Evolutionary conservation across 495 filamentous ascomycete species (phyloP).

Genomic region (Penicillium fimorum): DNA sequence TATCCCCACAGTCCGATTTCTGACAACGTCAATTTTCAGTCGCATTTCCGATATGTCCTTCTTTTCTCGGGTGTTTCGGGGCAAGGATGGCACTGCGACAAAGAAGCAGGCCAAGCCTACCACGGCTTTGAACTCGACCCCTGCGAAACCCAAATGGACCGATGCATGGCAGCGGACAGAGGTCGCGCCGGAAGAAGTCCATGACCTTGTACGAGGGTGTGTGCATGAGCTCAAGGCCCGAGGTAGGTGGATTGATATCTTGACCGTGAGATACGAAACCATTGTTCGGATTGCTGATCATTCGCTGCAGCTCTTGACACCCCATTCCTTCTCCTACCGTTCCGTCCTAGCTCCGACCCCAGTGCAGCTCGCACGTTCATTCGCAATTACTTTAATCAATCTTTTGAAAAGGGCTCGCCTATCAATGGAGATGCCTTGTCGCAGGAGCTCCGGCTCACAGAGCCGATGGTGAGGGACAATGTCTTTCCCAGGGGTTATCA

Average conservation of each 20-base stretch:
- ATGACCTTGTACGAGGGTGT: constrained; percentile 79
- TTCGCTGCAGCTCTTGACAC: constrained; percentile 69
- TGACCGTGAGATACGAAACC: constrained; percentile 24
- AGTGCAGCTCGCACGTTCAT: constrained; percentile 89
- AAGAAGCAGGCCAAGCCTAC: constrained; percentile 59
- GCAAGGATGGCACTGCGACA: constrained; percentile 60
- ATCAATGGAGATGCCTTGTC: constrained; percentile 66
- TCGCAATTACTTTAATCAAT: constrained; percentile 81
- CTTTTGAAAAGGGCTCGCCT: constrained; percentile 42
- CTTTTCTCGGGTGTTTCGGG: constrained; percentile 71
- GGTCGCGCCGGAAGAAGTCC: constrained; percentile 86
- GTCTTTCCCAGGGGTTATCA: background rate
- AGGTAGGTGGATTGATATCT: constrained; percentile 60
- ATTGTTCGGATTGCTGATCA: constrained; percentile 40
- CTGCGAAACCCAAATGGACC: constrained; percentile 75
- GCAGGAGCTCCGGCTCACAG: constrained; percentile 88
- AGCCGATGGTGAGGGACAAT: constrained; percentile 72
- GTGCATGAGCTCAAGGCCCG: constrained; percentile 89
- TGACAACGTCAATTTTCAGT: constrained; percentile 17
- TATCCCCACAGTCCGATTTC: constrained; percentile 14
- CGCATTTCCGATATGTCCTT: constrained; percentile 48
- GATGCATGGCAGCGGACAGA: constrained; percentile 87
- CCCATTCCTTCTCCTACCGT: constrained; percentile 93
- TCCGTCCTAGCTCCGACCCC: constrained; percentile 87
- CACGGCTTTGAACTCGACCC: constrained; percentile 43